Base-by-base conservation (phyloP, 2,329 filamentous ascomycete species). In the Clonostachys chloroleuca region DNA sequence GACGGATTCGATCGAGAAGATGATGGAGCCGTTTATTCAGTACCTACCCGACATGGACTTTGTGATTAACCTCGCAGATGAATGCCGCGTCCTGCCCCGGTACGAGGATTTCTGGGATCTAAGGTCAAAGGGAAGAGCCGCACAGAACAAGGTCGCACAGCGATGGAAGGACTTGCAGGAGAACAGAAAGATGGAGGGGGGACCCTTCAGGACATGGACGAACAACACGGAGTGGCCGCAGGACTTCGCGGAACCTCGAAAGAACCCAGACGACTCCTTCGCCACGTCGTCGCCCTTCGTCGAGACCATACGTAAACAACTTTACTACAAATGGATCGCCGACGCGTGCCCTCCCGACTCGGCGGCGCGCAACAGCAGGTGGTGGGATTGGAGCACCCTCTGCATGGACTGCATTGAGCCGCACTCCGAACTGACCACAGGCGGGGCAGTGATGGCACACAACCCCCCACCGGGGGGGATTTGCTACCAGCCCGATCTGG, bases 1-100 rank as follows among this genome's bases (percentile, higher is more conserved):
- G 47, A 54, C 73, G 44, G 64, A 69, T 5, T 63, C 65, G 6
- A 50, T 72, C 1, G 68, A 79, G 10, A 77, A 75, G 9, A 87
- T 91, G 81, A 78, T 92, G 60, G 70, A 80, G 49, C 65, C 74
- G 0, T 92, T 92, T 56, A 73, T 82, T 3, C 65, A 84, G 52
- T 81, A 85, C 60, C 69, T 94, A 18, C 87, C 87, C 1, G 81
- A 89, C 52, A 89, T 92, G 86, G 85, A 90, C 53, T 66, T 94
- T 34, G 84, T 85, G 0, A 86, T 92, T 67, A 94, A 94, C 60
- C 73, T 86, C 12, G 75, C 88, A 66, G 81, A 84, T 56, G 80
- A 84, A 57, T 80, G 80, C 45, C 69, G 80, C 18, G 58, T 85
- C 35, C 72, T 82, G 12, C 74, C 79, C 8, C 72, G 78, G 12